Base-by-base conservation (phyloP, 768 basidiomycete species). In the Antrodiella citrinella region DNA sequence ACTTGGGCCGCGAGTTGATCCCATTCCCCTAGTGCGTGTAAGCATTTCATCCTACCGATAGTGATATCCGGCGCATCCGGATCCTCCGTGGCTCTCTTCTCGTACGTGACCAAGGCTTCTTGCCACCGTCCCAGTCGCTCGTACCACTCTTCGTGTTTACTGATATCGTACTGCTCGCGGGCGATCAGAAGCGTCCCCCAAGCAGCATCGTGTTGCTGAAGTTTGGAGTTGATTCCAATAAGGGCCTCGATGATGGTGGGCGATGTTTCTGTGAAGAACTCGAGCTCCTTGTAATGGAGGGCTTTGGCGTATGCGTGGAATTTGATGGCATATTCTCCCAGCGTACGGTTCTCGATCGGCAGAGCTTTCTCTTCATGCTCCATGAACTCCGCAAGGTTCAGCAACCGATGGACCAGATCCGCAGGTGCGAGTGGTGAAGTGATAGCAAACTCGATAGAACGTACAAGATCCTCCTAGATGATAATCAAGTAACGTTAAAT, bases 11-110 rank as follows among this genome's bases (percentile, higher is more conserved):
- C 86, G 21, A 99, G 76, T 50, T 81, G 77, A 56, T 96, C 94
- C 96, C 96, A 99, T 72, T 98, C 95, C 26, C 96, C 96, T 4
- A 99, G 78, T 2, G 96, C 96, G 65, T 98, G 94, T 13, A 97
- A 69, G 63, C 94, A 97, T 58, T 91, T 92, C 83, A 98, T 93
- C 38, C 88, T 81, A 3, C 95, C 96, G 45, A 93, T 80, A 44
- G 86, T 83, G 24, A 91, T 72, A 41, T 88, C 87, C 4, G 82
- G 81, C 18, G 82, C 78, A 39, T 78, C 76, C 0, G 90, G 87
- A 57, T 94, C 87, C 15, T 75, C 69, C 54, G 79, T 73, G 4
- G 78, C 80, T 60, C 86, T 89, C 59, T 81, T 79, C 55, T 94
- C 87, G 61, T 95, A 96, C 0, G 86, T 86, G 7, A 69, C 73